A percentile compares a stretch with the other conserved stretches of the same genome.
These are phyloP conservation scores for Circinella minor DNA, from an alignment of 371 early-diverging fungal species.

Conservation along the genomic window DNA sequence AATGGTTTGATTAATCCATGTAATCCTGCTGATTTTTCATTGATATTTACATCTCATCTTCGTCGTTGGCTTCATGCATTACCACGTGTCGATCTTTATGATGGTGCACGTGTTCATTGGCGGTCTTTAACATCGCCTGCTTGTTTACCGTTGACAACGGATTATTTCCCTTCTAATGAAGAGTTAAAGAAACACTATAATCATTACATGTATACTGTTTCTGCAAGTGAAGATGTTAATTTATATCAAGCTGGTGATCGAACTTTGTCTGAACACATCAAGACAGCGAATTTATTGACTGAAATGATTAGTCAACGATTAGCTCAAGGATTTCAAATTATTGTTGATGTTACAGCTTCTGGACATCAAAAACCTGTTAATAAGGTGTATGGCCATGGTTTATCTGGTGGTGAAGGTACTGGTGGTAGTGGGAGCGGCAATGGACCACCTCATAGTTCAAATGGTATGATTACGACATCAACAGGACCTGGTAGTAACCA, in stretches of 20 bases:
- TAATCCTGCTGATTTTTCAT: constrained; percentile 66
- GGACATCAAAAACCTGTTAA: constrained; percentile 27
- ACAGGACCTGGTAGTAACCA: background rate
- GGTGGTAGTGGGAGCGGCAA: constrained; percentile 4
- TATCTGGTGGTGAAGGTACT: constrained; percentile 8
- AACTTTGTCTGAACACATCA: constrained; percentile 49
- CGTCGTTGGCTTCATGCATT: constrained; percentile 88
- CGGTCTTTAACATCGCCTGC: constrained; percentile 89
- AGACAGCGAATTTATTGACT: constrained; percentile 72
- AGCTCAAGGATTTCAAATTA: constrained; percentile 94
- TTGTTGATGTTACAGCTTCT: constrained; percentile 59
- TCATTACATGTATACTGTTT: constrained; percentile 84
- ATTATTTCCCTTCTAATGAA: constrained; percentile 81
- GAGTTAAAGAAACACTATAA: constrained; percentile 74
- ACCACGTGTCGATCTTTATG: constrained; percentile 52
- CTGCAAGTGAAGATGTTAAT: constrained; percentile 70
- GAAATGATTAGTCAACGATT: constrained; percentile 91
- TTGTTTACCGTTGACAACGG: constrained; percentile 92
- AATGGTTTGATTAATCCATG: constrained; percentile 71
- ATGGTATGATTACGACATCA: background rate
- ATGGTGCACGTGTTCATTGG: constrained; percentile 74
- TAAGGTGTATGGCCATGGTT: constrained; percentile 10
- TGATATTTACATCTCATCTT: constrained; percentile 66
- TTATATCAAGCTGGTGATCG: constrained; percentile 59
- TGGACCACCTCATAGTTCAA: background rate